These are phyloP conservation scores for Amphirosellinia nigrospora DNA, from an alignment of 495 filamentous ascomycete genomes.

Conservation along the genomic window DNA sequence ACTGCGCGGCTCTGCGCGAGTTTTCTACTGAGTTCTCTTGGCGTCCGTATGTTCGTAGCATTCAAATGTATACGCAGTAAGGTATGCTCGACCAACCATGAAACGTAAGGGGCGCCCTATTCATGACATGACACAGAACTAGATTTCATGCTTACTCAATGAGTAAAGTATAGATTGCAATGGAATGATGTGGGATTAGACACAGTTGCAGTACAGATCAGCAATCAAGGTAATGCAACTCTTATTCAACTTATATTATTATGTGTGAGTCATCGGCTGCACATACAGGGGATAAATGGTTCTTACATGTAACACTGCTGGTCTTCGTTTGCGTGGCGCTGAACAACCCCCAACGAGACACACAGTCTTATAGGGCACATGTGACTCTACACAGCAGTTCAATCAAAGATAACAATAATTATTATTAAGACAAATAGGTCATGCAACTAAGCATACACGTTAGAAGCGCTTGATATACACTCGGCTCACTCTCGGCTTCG, in stretches of 20 bases:
- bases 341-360: neutral
- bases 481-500: constrained; percentile 6
- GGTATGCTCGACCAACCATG: neutral
- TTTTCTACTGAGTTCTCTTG: too few species aligned
- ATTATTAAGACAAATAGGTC: neutral
- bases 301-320: neutral
- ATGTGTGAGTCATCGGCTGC: neutral
- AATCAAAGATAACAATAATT: neutral
- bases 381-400: neutral
- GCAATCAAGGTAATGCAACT: neutral
- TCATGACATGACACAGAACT: neutral
- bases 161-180: neutral
- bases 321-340: neutral
- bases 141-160: neutral
- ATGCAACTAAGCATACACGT: neutral
- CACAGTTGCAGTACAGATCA: neutral
- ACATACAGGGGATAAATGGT: neutral
- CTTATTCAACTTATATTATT: too few species aligned
- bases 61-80: too few species aligned
- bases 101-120: neutral
- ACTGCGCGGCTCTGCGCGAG: too few species aligned
- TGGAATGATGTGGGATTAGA: neutral
- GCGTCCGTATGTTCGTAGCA: too few species aligned
- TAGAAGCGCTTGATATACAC: neutral
- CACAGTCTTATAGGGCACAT: neutral